Evolutionary conservation across 176 grass and related monocot species (phyloP), one percentile per base, ranked within the genome.

Genomic region (Bromus sterilis): DNA sequence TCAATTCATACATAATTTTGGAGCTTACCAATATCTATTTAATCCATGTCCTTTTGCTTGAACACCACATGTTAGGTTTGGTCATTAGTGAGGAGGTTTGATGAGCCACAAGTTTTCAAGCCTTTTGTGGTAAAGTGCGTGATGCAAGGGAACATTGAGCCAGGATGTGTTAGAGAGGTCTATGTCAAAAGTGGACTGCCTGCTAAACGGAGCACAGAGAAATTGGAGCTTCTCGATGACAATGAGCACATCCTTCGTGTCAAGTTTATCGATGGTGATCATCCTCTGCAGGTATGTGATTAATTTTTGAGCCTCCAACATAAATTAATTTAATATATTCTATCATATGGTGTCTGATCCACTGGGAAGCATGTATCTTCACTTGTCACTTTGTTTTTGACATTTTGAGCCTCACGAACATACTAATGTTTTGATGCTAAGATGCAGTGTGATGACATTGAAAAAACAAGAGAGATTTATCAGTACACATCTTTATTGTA

Each of bases 11-110:
- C 66, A 24, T 66, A 66, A 4, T 37, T 37, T 0, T 37, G 33
- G 20, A 21, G 35, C 33, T 21, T 66, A 66, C 8, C 35, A 32
- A 32, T 63, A 69, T 13, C 40, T 14, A 28, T 26, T 43, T 26
- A 40, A 24, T 67, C n/a, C 1, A 42, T 77, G 36, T 18, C 3
- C 48, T 13, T 83, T 15, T 64, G 28, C 9, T 4, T 23, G 20
- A 18, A 44, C 21, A 64, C 36, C 59, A 39, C 35, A 39, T 18
- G 64, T 3, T 66, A 94, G 91, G 89, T 97, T 56, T 97, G 94
- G 94, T 94, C 89, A 82, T 49, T 97, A 40, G 91, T 91, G 79
- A 97, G 94, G 85, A 86, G 94, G 73, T 97, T 97, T 82, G 91
- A 97, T 81, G 82, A 97, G 74, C 91, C 94, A 5, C 84, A 97